These are phyloP conservation scores for Tulasnella sp. DNA, from an alignment of 768 basidiomycete genomes.

Conservation along the genomic window DNA sequence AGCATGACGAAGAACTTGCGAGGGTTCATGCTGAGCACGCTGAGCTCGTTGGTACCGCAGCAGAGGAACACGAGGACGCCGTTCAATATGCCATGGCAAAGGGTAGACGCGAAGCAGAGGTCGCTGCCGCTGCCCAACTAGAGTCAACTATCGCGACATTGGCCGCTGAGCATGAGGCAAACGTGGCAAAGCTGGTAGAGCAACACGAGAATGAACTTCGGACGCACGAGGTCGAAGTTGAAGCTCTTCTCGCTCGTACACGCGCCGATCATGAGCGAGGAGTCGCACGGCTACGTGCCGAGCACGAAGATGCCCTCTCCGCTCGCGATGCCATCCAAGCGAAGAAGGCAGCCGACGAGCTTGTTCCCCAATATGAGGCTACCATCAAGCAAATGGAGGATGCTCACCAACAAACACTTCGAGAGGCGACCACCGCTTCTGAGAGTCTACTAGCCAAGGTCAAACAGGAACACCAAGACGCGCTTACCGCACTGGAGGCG, in stretches of 20 bases:
- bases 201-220: slow-evolving; percentile 25
- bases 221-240: slow-evolving; percentile 14
- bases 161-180: slow-evolving; percentile 1
- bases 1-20: slow-evolving; percentile 29
- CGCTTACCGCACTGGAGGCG: slow-evolving; percentile 16
- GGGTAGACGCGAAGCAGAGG: slow-evolving; percentile 9
- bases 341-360: slow-evolving; percentile 4
- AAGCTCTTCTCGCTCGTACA: slow-evolving; percentile 10
- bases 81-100: slow-evolving; percentile 14
- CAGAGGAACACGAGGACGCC: slow-evolving; percentile 30
- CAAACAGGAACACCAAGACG: slow-evolving; percentile 41
- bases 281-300: slow-evolving; percentile 28
- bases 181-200: slow-evolving; percentile 18
- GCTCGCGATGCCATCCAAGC: slow-evolving; percentile 27
- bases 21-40: slow-evolving; percentile 23
- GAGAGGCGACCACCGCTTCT: slow-evolving; percentile 45
- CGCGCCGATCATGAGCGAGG: slow-evolving; percentile 13
- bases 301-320: slow-evolving; percentile 37
- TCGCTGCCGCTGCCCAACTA: slow-evolving; percentile 7
- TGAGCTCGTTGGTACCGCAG: slow-evolving; percentile 27
- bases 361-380: not conserved
- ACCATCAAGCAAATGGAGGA: slow-evolving; percentile 32
- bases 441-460: slow-evolving; percentile 39
- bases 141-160: not conserved
- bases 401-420: slow-evolving; percentile 46